These are phyloP conservation scores for Barnettozyma populi DNA, from an alignment of 805 yeast genomes.

Conservation along the genomic window DNA sequence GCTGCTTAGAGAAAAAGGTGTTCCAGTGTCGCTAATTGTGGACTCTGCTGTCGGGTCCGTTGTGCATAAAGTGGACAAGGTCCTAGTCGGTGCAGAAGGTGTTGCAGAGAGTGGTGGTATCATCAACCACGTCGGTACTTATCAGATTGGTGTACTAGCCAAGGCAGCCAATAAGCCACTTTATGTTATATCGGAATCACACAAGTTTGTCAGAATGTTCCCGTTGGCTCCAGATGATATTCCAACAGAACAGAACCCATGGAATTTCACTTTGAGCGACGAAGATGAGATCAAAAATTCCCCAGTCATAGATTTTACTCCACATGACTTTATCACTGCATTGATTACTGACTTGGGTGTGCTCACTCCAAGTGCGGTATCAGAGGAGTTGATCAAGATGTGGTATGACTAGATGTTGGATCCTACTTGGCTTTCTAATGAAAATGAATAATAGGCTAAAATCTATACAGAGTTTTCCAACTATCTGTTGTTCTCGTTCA, in stretches of 20 bases:
- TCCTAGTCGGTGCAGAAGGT: conserved; percentile 97
- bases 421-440: not conserved
- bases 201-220: conserved; percentile 92
- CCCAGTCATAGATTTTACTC: conserved; percentile 85
- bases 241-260: conserved; percentile 49
- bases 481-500: conserved; percentile 25
- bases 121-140: conserved; percentile 90
- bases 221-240: conserved; percentile 92
- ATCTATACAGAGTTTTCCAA: not conserved
- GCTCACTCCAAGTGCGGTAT: conserved; percentile 93
- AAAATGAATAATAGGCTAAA: not conserved
- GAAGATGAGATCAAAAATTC: conserved; percentile 34
- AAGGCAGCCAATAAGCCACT: conserved; percentile 87
- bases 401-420: conserved; percentile 70
- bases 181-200: conserved; percentile 91
- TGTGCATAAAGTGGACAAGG: conserved; percentile 86
- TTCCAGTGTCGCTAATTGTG: conserved; percentile 83
- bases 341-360: conserved; percentile 95
- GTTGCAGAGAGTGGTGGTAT: conserved; percentile 99
- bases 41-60: conserved; percentile 94
- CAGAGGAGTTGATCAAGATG: conserved; percentile 96
- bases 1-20: conserved; percentile 58
- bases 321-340: conserved; percentile 93
- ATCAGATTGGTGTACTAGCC: conserved; percentile 90
- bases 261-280: conserved; percentile 38